phyloP scores from a whole-genome alignment of 805 yeast species.

The Saturnispora galanensis region DNA sequence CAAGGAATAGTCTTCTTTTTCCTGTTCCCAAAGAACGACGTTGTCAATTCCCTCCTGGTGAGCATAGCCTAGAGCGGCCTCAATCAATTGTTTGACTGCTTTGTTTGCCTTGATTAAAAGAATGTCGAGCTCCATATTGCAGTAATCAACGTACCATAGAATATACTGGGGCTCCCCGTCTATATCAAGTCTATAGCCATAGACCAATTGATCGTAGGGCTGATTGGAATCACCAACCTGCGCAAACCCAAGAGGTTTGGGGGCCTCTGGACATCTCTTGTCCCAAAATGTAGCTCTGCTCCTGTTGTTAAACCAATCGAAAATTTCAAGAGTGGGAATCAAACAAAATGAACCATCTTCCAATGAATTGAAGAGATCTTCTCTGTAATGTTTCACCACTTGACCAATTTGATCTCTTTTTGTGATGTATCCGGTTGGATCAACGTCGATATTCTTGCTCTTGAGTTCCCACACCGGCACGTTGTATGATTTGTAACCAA shows the following conservation, averaged over 20 bases:
- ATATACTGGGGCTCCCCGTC: background rate
- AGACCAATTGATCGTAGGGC: conserved; percentile 2
- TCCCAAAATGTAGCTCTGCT: conserved; percentile 14
- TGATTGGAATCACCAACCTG: background rate
- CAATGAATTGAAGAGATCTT: background rate
- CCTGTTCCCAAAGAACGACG: conserved; percentile 10
- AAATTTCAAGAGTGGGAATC: conserved; percentile 27
- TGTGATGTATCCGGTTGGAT: conserved; percentile 7
- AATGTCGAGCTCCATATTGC: background rate
- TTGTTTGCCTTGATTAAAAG: background rate
- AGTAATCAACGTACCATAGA: conserved; percentile 4
- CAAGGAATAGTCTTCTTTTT: conserved; percentile 9
- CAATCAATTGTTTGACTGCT: background rate
- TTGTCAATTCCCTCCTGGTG: conserved; percentile 2
- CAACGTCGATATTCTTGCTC: background rate
- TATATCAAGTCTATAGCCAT: background rate
- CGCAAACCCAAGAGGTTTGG: background rate
- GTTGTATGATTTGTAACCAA: conserved; percentile 40
- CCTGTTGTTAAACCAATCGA: conserved; percentile 36
- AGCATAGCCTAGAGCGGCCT: conserved; percentile 5
- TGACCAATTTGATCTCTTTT: conserved; percentile 2
- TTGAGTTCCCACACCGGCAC: conserved; percentile 15
- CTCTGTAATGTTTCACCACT: background rate
- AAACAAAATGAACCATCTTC: conserved; percentile 19
- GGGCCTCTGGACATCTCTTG: background rate